phyloP scores from a whole-genome alignment of 257 asterid species.

The Fraxinus pennsylvanica region DNA sequence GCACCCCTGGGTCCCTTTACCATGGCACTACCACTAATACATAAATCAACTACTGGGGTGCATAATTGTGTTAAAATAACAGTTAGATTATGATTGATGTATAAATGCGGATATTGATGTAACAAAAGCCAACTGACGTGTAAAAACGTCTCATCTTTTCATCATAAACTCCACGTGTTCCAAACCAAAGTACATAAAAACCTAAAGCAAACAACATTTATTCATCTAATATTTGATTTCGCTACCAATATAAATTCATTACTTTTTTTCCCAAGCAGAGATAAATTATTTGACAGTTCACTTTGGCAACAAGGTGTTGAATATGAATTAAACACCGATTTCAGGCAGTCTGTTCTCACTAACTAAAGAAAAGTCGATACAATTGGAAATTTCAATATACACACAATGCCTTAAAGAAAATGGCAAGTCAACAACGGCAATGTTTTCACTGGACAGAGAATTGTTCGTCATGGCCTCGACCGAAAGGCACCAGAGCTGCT shows the following conservation, averaged over 20 bases:
- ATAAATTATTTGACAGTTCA: slow-evolving; percentile 27
- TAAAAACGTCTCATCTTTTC: slow-evolving; percentile 14
- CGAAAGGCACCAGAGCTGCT: slow-evolving; percentile 24
- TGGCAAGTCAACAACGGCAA: slow-evolving; percentile 13
- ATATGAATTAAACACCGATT: slow-evolving; percentile 14
- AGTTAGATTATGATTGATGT: neutral
- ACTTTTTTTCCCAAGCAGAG: slow-evolving; percentile 11
- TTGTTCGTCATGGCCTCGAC: slow-evolving; percentile 10
- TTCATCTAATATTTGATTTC: neutral
- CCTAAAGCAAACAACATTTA: slow-evolving; percentile 4
- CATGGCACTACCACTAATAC: too few species aligned
- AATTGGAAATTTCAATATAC: slow-evolving; percentile 29
- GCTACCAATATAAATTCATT: neutral
- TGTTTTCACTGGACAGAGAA: slow-evolving; percentile 7
- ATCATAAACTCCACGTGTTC: neutral
- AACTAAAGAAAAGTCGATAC: slow-evolving; percentile 11
- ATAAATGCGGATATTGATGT: neutral
- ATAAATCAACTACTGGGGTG: too few species aligned
- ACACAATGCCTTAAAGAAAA: slow-evolving; percentile 19
- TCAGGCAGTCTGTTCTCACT: slow-evolving; percentile 14
- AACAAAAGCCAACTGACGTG: slow-evolving; percentile 17
- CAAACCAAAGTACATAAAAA: neutral
- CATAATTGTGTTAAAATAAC: too few species aligned
- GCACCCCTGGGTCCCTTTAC: too few species aligned
- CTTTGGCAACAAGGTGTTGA: slow-evolving; percentile 23